phyloP scores from a whole-genome alignment of 257 asterid genomes.

The Osmanthus fragrans region DNA sequence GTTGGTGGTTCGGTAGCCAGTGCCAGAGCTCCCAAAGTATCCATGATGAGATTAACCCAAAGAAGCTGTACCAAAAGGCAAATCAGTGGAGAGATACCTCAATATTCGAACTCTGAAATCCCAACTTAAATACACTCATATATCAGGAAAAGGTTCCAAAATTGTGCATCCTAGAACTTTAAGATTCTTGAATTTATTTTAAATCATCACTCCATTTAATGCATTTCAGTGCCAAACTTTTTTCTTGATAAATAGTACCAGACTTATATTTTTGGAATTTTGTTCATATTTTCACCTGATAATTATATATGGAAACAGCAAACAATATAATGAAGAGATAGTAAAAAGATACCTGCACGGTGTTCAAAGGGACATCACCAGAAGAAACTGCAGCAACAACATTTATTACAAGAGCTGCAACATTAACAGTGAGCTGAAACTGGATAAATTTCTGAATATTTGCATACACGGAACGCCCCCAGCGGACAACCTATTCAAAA shows the following conservation, averaged over 20 bases:
- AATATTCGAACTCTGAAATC: background rate
- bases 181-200: background rate
- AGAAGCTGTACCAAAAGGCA: constrained; percentile 60
- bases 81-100: background rate
- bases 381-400: constrained; percentile 85
- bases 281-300: background rate
- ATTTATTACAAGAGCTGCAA: constrained; percentile 82
- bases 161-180: background rate
- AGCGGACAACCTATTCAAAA: constrained; percentile 77
- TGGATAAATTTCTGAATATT: constrained; percentile 95
- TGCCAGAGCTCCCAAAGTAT: constrained; percentile 96
- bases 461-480: constrained; percentile 99
- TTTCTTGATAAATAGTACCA: background rate
- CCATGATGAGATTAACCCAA: constrained; percentile 98
- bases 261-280: background rate
- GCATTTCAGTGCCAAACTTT: background rate
- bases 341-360: constrained; percentile 70
- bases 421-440: constrained; percentile 97
- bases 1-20: constrained; percentile 99
- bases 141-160: background rate
- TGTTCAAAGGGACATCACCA: constrained; percentile 85
- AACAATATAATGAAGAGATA: background rate
- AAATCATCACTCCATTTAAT: background rate
- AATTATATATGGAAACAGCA: background rate
- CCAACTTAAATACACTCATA: background rate